phyloP scores from a whole-genome alignment of 805 yeast genomes.

The Suhomyces pyralidae region DNA sequence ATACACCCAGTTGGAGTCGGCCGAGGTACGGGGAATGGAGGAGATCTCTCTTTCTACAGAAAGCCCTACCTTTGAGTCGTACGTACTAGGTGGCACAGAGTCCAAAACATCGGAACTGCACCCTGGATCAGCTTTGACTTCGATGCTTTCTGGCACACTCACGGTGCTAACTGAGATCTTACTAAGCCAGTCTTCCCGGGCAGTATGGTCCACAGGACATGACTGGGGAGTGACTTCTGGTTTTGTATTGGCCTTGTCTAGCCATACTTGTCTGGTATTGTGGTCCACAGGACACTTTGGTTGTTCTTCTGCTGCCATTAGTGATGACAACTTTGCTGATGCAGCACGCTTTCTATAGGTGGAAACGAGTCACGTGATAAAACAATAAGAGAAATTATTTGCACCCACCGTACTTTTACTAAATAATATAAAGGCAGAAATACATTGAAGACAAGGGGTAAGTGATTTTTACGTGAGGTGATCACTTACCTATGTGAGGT shows the following conservation, averaged over 20 bases:
- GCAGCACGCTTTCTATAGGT: background rate
- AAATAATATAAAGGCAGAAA: too few species aligned
- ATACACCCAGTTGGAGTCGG: conserved; percentile 77
- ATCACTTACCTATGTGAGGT: too few species aligned
- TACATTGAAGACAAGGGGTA: too few species aligned
- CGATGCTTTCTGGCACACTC: conserved; percentile 39
- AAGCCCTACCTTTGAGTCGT: conserved; percentile 21
- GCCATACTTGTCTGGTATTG: conserved; percentile 33
- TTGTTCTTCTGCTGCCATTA: conserved; percentile 14
- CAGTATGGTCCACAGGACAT: conserved; percentile 71
- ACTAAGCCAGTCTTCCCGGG: conserved; percentile 57
- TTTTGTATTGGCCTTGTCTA: conserved; percentile 1
- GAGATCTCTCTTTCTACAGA: conserved; percentile 76
- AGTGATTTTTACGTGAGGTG: too few species aligned
- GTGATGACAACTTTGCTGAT: background rate
- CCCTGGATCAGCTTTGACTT: conserved; percentile 18
- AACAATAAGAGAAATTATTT: too few species aligned
- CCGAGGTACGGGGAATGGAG: conserved; percentile 74
- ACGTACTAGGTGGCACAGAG: background rate
- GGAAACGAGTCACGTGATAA: background rate
- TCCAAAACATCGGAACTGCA: conserved; percentile 49
- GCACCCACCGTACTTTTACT: too few species aligned
- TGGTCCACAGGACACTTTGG: conserved; percentile 56
- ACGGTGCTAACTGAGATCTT: conserved; percentile 25
- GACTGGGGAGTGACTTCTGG: conserved; percentile 25